phyloP scores from a whole-genome alignment of 306 rosid species.

The Phaseolus lunatus region DNA sequence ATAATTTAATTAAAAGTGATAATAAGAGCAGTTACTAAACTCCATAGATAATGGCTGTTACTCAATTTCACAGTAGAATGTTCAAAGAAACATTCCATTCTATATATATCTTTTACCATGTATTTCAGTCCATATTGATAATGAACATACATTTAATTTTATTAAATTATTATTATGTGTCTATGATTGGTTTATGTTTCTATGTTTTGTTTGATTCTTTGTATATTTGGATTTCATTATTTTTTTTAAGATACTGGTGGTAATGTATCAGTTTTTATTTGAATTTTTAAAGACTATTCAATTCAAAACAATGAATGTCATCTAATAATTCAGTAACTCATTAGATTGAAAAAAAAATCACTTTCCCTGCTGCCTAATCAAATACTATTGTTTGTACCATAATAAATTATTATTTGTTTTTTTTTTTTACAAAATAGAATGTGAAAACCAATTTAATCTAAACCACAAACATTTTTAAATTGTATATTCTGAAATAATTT shows the following conservation, averaged over 20 bases:
- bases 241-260: neutral
- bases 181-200: neutral
- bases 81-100: neutral
- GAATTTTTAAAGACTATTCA: neutral
- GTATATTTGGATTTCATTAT: neutral
- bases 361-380: neutral
- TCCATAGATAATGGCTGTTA: neutral
- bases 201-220: neutral
- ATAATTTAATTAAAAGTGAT: neutral
- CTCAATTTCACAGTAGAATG: neutral
- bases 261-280: neutral
- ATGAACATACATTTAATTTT: constrained; percentile 1
- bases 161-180: neutral
- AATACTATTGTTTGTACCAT: neutral
- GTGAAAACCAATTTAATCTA: no score
- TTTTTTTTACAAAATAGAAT: no score
- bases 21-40: neutral
- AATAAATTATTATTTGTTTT: neutral
- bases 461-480: no score
- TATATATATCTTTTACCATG: neutral
- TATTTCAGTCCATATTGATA: neutral
- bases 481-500: no score
- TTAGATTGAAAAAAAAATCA: no score
- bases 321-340: neutral
- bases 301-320: neutral